Base-by-base conservation (phyloP, 495 filamentous ascomycete genomes). In the Penicillium bialowiezense region DNA sequence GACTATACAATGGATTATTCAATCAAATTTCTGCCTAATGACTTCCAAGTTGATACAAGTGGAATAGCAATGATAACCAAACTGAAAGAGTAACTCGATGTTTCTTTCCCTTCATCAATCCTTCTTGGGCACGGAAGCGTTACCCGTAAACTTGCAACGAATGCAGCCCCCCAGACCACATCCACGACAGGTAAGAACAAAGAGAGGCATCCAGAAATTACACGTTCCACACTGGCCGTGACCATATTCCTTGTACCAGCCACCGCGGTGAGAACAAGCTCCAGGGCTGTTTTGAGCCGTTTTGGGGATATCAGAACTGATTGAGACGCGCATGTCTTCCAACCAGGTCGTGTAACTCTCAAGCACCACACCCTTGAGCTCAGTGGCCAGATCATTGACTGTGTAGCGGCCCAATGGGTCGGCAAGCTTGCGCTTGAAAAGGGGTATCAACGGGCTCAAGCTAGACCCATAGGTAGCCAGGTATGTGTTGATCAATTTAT, bases 111-210 rank as follows among this genome's bases (percentile, higher is more conserved):
- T 28, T 28, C 24, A 28, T 28, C 24, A 28, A 28, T 28, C 5
- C 24, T 9, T 4, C 4, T 28, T 28, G 9, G 9, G 4, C 4
- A 28, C 38, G 34, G 19, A 37, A 15, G 15, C 40, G 15, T 9
- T 8, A 29, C 21, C 31, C 15, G 44, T 20, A 39, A 65, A 74
- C 51, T 65, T 72, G 50, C 69, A 72, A 12, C 54, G 41, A 7
- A 71, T 52, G 35, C 69, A 72, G 9, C 56, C 64, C 50, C 57
- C 59, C 5, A 50, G 20, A 9, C 64, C 63, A 44, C 71, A 72
- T 7, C 52, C 52, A 1, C 64, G 59, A 37, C 71, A 74, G 1
- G 44, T 60, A 7, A 71, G 46, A 9, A 53, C 55, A 18, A 55
- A 72, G 5, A 71, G 51, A 0, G 71, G 71, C 52, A 37, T 55